A percentile compares a stretch with the other conserved stretches of the same genome.
Conservation (phyloP, 176 grass and related monocot genomes). For the Oryza rufipogon region DNA sequence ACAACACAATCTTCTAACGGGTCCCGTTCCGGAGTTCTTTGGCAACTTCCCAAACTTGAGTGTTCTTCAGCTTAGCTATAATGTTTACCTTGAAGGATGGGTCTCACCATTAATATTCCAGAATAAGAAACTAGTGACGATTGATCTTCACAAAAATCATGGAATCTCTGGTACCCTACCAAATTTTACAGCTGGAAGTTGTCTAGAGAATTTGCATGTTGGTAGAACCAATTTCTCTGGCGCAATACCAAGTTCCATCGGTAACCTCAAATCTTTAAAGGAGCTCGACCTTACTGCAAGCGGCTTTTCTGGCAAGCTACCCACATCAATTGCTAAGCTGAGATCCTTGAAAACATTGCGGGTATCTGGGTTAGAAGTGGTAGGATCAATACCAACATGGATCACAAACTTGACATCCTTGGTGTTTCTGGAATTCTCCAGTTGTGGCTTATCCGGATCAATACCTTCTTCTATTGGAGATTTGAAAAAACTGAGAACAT, state of each 20-base stretch:
- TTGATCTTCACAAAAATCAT: slow-evolving; percentile 40
- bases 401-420: slow-evolving; percentile 11
- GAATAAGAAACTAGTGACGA: too few relatives aligned
- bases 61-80: slow-evolving; percentile 37
- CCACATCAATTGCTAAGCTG: neutral
- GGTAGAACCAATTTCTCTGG: slow-evolving; percentile 44
- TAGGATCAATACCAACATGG: neutral
- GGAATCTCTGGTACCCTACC: slow-evolving; percentile 31
- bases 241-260: slow-evolving; percentile 24
- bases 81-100: slow-evolving; percentile 21
- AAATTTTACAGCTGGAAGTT: slow-evolving; percentile 29
- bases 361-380: neutral
- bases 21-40: slow-evolving; percentile 42
- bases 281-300: neutral
- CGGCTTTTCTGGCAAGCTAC: neutral
- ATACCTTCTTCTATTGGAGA: neutral
- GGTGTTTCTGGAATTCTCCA: neutral
- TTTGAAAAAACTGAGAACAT: too few relatives aligned
- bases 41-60: slow-evolving; percentile 27
- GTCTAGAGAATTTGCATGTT: slow-evolving; percentile 35
- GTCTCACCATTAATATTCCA: slow-evolving; percentile 32
- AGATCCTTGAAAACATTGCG: neutral
- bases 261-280: slow-evolving; percentile 31
- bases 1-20: slow-evolving; percentile 32
- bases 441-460: slow-evolving; percentile 41